Base-by-base conservation (phyloP, 192 early-diverging fungal genomes). In the Blastocladiella britannica region DNA sequence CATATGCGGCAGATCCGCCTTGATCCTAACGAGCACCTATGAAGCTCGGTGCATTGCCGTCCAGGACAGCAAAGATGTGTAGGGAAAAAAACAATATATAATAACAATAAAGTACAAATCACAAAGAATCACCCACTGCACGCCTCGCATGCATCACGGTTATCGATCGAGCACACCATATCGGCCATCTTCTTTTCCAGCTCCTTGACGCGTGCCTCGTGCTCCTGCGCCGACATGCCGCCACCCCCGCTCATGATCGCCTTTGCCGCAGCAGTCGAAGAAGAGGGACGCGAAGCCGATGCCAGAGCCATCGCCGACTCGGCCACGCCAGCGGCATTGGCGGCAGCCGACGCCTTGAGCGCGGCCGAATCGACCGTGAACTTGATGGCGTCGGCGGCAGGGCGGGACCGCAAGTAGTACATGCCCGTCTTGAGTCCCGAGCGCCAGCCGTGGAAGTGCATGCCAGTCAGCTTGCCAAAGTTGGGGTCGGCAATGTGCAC, bases 391-490 rank as follows among this genome's bases (percentile, higher is more conserved):
- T 94, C 91, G 15, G 78, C 88, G 15, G 93, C 91, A n/a, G 93
- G 91, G 29, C 88, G 78, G 7, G 90, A 88, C 43, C 93, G 85
- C 55, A 97, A 71, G 68, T 97, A 97, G 70, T 97, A 97, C 93
- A 93, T 93, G 52, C 93, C 93, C 7, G 93, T 97, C 83, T 97
- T 97, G 22, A 97, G 75, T 3, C 93, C 93, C 71, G 85, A 83
- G 73, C 88, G 87, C 91, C 93, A 95, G 15, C 87, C 93, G 67
- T 95, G 93, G 23, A 97, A 95, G 70, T 95, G 91, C 93, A 97
- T 97, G 29, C 75, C 80, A 6, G 93, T 91, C 59, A 97, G 74
- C 69, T 90, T 92, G 66, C 85, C 87, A 71, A 83, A 93, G 67
- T 86, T 91, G 8, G 89, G 79, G 53, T 89, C 87, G n/a, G 84